phyloP scores from a whole-genome alignment of 768 basidiomycete species.

The Auricularia cornea region DNA sequence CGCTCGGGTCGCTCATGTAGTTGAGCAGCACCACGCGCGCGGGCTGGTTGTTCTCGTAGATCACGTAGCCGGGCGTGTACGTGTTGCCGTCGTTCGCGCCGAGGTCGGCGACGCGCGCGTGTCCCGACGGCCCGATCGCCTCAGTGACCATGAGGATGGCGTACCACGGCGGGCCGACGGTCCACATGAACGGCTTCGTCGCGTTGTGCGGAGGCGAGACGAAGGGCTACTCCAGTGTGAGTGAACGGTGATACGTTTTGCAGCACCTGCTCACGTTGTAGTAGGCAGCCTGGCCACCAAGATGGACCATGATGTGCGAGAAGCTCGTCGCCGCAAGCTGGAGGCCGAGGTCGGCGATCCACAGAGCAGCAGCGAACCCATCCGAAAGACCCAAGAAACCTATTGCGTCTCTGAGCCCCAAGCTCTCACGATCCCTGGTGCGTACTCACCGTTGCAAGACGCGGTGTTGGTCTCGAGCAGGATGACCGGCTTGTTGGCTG shows the following conservation, averaged over 20 bases:
- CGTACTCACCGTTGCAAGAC: conserved; percentile 30
- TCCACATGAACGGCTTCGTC: conserved; percentile 38
- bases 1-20: conserved; percentile 53
- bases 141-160: conserved; percentile 64
- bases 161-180: conserved; percentile 68
- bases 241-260: background rate
- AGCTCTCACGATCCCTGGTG: too few species aligned
- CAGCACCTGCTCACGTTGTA: conserved; percentile 44
- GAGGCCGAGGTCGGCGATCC: conserved; percentile 54
- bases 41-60: conserved; percentile 63
- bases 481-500: conserved; percentile 37
- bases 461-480: conserved; percentile 67
- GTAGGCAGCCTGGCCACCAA: conserved; percentile 55
- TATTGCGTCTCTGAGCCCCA: too few species aligned
- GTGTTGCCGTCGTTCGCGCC: conserved; percentile 40
- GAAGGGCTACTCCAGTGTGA: conserved; percentile 18
- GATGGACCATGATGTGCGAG: conserved; percentile 41
- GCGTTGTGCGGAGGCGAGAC: conserved; percentile 38
- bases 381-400: conserved; percentile 48
- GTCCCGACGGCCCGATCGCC: conserved; percentile 53
- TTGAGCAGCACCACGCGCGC: conserved; percentile 64
- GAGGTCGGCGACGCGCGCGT: conserved; percentile 60
- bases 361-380: conserved; percentile 50
- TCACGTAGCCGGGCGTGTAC: conserved; percentile 58
- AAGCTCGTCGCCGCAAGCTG: conserved; percentile 51